Evolutionary conservation across 805 yeast species (phyloP).

Genomic region (Metschnikowia cubensis): DNA sequence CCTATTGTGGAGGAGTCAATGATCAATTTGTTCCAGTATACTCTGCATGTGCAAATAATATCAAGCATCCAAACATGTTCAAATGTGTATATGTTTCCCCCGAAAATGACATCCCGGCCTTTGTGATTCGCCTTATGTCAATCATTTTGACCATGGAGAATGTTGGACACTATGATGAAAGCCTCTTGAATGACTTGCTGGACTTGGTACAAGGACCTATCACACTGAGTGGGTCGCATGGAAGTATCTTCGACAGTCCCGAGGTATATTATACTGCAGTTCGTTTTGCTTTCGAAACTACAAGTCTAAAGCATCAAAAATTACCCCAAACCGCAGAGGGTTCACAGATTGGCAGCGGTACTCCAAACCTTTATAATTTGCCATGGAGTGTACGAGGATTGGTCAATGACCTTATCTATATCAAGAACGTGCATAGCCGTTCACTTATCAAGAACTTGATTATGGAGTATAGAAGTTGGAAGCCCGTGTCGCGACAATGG

Average conservation of each 20-base stretch:
- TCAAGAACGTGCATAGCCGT: slow-evolving; percentile 28
- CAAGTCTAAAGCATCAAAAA: slow-evolving; percentile 20
- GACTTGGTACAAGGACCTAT: slow-evolving; percentile 26
- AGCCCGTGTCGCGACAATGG: slow-evolving; percentile 27
- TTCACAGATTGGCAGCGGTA: background rate
- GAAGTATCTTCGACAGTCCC: slow-evolving; percentile 22
- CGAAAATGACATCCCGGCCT: slow-evolving; percentile 22
- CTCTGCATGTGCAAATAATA: slow-evolving; percentile 27
- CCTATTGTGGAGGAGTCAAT: slow-evolving; percentile 29
- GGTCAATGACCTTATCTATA: slow-evolving; percentile 29
- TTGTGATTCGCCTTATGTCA: slow-evolving; percentile 26
- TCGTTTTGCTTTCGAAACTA: slow-evolving; percentile 35
- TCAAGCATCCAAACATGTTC: slow-evolving; percentile 36
- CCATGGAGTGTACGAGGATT: slow-evolving; percentile 41
- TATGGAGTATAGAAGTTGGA: slow-evolving; percentile 27
- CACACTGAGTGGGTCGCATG: slow-evolving; percentile 24
- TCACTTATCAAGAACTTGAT: slow-evolving; percentile 24
- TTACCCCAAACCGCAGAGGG: background rate
- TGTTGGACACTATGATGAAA: slow-evolving; percentile 33
- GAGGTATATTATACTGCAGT: slow-evolving; percentile 29
- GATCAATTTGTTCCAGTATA: slow-evolving; percentile 38
- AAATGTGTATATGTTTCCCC: slow-evolving; percentile 24
- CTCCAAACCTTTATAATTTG: slow-evolving; percentile 22
- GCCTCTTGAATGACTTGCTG: slow-evolving; percentile 27
- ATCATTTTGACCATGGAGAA: slow-evolving; percentile 31